Conservation (phyloP, 148 eudicot genomes). For the Bassia scoparia region DNA sequence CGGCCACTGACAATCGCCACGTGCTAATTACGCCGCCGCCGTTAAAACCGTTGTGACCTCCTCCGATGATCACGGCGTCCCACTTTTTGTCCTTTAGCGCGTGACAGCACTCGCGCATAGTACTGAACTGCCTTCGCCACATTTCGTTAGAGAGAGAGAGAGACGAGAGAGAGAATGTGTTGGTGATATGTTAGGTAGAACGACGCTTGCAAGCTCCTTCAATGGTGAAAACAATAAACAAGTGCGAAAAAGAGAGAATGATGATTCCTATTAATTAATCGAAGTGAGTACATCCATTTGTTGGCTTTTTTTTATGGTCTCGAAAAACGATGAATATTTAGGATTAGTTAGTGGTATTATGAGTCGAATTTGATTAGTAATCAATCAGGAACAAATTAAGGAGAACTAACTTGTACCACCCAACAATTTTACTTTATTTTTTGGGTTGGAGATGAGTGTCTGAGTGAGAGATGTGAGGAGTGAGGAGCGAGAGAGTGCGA, state of each 20-base stretch:
- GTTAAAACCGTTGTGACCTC: conserved; percentile 96
- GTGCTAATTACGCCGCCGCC: conserved; percentile 89
- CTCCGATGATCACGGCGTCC: conserved; percentile 89
- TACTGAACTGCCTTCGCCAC: conserved; percentile 55
- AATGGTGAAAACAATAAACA: conserved; percentile 62
- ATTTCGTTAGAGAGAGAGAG: conserved; percentile 13
- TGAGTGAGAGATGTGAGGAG: no score
- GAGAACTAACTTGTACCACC: no score
- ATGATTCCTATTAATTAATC: conserved; percentile 77
- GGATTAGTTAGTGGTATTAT: no score
- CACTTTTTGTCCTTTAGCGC: conserved; percentile 55
- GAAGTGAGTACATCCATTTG: conserved; percentile 72
- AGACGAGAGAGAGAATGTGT: not conserved
- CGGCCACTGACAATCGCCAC: conserved; percentile 88
- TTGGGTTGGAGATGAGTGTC: no score
- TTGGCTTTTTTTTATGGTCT: not conserved
- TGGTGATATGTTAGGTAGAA: conserved; percentile 1
- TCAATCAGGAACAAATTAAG: no score
- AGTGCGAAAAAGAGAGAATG: conserved; percentile 48
- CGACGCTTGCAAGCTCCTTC: conserved; percentile 75
- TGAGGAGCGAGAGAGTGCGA: no score
- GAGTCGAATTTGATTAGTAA: no score
- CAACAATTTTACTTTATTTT: no score
- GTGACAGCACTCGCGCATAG: conserved; percentile 22
- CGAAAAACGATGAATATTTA: no score